Evolutionary conservation across 495 filamentous ascomycete genomes (phyloP).

Genomic region (Neurospora tetraspora): DNA sequence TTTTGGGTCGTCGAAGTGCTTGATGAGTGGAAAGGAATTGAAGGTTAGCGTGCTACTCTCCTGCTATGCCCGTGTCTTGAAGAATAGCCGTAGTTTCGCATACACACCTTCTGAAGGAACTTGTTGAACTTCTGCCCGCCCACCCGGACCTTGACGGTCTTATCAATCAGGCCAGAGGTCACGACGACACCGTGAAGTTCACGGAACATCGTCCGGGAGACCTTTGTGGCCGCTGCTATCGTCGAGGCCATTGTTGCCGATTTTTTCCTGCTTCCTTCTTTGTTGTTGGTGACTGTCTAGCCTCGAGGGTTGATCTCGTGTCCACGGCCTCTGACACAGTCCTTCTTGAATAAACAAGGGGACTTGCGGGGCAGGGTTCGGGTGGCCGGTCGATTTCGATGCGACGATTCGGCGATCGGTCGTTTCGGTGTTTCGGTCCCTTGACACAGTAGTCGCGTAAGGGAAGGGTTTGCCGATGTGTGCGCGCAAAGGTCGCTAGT

Average conservation of each 20-base stretch:
- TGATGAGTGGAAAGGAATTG: background rate
- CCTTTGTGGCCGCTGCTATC: constrained; percentile 16
- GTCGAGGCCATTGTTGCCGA: constrained; percentile 20
- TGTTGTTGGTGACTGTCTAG: background rate
- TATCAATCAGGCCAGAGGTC: constrained; percentile 57
- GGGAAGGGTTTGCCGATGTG: background rate
- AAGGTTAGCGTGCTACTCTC: background rate
- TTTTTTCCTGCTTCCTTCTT: background rate
- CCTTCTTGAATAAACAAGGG: background rate
- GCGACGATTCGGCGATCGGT: background rate
- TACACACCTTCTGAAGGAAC: constrained; percentile 43
- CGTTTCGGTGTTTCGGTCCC: background rate
- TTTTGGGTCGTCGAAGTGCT: constrained; percentile 40
- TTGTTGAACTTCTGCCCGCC: constrained; percentile 52
- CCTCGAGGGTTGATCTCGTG: background rate
- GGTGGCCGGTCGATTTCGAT: background rate
- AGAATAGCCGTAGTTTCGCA: background rate
- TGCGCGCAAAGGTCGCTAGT: background rate
- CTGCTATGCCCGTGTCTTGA: background rate
- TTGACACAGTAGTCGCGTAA: background rate
- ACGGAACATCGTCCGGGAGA: constrained; percentile 16
- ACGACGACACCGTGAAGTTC: constrained; percentile 51
- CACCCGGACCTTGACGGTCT: constrained; percentile 59
- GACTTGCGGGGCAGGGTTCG: background rate
- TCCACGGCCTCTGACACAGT: background rate